Conservation (phyloP, 352 stramenopile species). For the Detonula confervacea region DNA sequence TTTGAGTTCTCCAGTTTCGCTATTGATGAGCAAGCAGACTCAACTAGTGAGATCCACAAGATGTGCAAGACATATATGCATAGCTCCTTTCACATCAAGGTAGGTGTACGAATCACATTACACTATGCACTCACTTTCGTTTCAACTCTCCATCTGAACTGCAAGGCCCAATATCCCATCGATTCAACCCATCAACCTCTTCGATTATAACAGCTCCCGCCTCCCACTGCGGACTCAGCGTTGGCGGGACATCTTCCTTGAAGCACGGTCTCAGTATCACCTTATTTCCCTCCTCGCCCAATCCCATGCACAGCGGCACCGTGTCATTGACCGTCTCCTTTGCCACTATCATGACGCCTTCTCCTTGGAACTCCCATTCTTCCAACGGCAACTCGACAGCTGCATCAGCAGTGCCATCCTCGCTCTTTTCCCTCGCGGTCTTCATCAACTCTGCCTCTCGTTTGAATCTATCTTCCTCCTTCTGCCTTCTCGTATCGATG, state of each 20-base stretch:
- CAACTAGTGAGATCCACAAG: too few species aligned
- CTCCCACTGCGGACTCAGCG: conserved; percentile 69
- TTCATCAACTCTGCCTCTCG: conserved; percentile 28
- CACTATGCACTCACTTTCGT: conserved; percentile 52
- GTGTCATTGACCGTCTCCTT: conserved; percentile 71
- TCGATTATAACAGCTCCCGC: conserved; percentile 79
- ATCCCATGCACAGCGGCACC: conserved; percentile 74
- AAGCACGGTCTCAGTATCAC: conserved; percentile 70
- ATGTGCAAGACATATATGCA: conserved; percentile 11
- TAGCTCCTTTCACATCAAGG: not conserved
- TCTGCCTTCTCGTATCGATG: conserved; percentile 71
- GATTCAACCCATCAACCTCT: conserved; percentile 71
- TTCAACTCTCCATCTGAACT: conserved; percentile 77
- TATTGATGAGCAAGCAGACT: conserved; percentile 1
- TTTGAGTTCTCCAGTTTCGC: conserved; percentile 60
- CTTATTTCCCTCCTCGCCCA: conserved; percentile 59
- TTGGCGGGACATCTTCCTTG: conserved; percentile 65
- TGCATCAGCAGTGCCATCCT: conserved; percentile 41
- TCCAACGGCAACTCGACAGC: conserved; percentile 21
- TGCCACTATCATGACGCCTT: conserved; percentile 79
- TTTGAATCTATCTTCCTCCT: conserved; percentile 59
- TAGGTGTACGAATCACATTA: too few species aligned
- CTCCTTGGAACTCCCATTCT: conserved; percentile 69
- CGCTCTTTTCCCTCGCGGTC: conserved; percentile 40
- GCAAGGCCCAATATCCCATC: conserved; percentile 81